Base-by-base conservation (phyloP, 1,284 basidiomycete genomes). In the Dichomitus squalens region DNA sequence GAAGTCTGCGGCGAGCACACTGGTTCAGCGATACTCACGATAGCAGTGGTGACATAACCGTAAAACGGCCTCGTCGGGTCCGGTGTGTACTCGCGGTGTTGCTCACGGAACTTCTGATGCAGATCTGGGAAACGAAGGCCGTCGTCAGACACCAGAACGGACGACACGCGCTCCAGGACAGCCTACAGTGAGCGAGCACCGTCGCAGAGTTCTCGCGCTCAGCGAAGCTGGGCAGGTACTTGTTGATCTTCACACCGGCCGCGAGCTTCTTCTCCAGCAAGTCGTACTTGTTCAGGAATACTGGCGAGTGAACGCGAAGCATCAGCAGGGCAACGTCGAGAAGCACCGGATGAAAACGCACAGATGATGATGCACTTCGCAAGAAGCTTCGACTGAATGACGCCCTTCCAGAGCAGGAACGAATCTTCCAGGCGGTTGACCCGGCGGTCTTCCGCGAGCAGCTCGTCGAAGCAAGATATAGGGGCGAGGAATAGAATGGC, bases 401-500 rank as follows among this genome's bases (percentile, higher is more conserved):
- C 79, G 1, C 75, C 73, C 51, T 78, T 78, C 86, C 86, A 89
- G 33, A 89, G 77, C 18, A 83, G 71, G 70, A 87, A 80, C 1
- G 87, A 85, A 66, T 89, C 87, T 63, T 87, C 83, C 20, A 88
- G 78, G 21, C 87, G 79, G 64, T 88, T 88, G 51, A 87, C 76
- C 4, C 67, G 72, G 2, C 75, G 74, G 60, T 88, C 85, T 69
- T 88, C 85, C 29, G 76, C 74, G 3, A 88, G 79, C 3, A 78
- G 77, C 68, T 88, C 84, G 65, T 88, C 82, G 66, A 88, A 88
- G 64, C 81, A 82, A 34, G 82, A 85, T 61, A 91, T 84, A 61
- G 86, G 84, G 64, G 86, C 88, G 50, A 90, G 77, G 72, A 88
- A 88, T 36, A 88, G 83, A 55, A 88, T 85, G 29, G 86, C 85